These are phyloP conservation scores for Colletotrichum cereale DNA, from an alignment of 2,329 filamentous ascomycete genomes.

Conservation along the genomic window DNA sequence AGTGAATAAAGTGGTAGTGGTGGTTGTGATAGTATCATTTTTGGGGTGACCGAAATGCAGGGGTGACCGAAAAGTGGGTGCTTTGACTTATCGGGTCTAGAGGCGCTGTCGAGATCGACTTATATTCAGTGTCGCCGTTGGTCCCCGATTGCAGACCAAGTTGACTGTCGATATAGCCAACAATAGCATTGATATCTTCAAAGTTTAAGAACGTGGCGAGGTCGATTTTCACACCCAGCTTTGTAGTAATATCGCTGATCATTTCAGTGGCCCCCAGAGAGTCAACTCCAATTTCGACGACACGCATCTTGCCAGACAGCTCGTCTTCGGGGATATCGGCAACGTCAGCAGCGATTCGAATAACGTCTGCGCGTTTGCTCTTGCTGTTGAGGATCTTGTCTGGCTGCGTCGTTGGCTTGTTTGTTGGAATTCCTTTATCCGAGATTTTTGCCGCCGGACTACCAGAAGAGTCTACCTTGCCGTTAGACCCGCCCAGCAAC, in stretches of 20 bases:
- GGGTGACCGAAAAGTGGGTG: no score
- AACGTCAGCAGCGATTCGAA: constrained; percentile 9
- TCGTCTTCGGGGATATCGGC: background rate
- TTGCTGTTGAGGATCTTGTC: accelerated
- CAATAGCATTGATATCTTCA: constrained; percentile 1
- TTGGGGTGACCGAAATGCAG: no score
- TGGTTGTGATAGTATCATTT: no score
- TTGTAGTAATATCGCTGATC: background rate
- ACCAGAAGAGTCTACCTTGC: accelerated
- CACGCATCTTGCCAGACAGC: background rate
- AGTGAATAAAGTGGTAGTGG: no score
- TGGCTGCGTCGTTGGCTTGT: background rate
- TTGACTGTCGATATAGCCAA: constrained; percentile 10
- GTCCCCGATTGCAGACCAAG: background rate
- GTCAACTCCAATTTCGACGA: constrained; percentile 7
- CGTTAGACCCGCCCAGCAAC: background rate
- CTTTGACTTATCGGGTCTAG: no score
- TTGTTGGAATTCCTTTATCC: accelerated
- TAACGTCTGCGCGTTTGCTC: background rate
- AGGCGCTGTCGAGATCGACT: no score
- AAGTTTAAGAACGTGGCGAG: constrained; percentile 1
- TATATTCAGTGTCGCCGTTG: accelerated
- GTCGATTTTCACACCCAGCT: constrained; percentile 7
- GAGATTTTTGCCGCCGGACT: accelerated
- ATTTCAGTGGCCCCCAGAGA: constrained; percentile 23